phyloP scores from a whole-genome alignment of 768 basidiomycete species.

The Mycena maculata region DNA sequence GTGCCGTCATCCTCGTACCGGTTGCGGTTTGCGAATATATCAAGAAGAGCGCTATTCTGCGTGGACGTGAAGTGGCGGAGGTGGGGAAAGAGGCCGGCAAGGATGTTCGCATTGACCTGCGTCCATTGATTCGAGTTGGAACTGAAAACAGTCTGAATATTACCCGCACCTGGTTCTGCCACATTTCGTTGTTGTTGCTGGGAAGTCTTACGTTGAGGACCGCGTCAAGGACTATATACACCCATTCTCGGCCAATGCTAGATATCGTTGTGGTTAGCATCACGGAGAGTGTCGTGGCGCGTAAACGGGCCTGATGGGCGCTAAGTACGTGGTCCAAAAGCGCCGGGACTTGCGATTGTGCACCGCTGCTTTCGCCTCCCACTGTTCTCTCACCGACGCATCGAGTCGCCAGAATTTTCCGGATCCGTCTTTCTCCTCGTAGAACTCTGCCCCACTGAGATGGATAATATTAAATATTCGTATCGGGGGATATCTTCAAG shows the following conservation, averaged over 20 bases:
- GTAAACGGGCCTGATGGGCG: slow-evolving; percentile 11
- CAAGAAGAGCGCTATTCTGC: slow-evolving; percentile 32
- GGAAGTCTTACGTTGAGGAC: slow-evolving; percentile 26
- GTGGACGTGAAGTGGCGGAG: slow-evolving; percentile 24
- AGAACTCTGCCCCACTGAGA: slow-evolving; percentile 11
- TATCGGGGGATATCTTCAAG: neutral
- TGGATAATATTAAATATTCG: neutral
- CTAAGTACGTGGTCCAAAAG: slow-evolving; percentile 29
- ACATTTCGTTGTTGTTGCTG: slow-evolving; percentile 3
- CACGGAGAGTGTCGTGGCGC: neutral
- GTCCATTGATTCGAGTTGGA: too few relatives aligned
- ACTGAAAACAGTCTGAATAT: neutral
- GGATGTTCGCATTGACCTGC: slow-evolving; percentile 29
- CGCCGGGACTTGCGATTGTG: slow-evolving; percentile 25
- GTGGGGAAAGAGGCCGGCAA: slow-evolving; percentile 30
- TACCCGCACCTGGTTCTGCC: slow-evolving; percentile 29
- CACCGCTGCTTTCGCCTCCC: slow-evolving; percentile 23
- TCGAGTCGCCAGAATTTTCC: slow-evolving; percentile 21
- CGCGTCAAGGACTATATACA: slow-evolving; percentile 27
- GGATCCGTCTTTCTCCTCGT: neutral
- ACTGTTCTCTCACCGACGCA: slow-evolving; percentile 9
- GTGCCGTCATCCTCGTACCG: slow-evolving; percentile 1
- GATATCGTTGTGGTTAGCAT: neutral
- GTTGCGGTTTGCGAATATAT: slow-evolving; percentile 15
- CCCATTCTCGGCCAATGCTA: slow-evolving; percentile 19